These are phyloP conservation scores for Eimeria mitis DNA, from an alignment of 169 alveolate species.

Conservation along the genomic window DNA sequence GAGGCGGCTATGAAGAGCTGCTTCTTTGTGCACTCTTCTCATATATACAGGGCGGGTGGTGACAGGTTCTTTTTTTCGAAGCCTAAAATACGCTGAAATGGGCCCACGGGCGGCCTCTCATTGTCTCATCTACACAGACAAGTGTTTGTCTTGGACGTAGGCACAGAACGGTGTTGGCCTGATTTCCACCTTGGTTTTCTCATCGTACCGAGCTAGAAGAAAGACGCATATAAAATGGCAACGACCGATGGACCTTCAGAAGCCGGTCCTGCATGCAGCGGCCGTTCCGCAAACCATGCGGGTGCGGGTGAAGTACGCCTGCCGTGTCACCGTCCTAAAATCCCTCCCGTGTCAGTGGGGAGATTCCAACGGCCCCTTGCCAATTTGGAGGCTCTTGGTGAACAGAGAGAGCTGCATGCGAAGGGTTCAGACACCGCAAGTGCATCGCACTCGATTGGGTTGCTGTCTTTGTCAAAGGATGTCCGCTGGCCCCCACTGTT, in stretches of 20 bases:
- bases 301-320: not conserved
- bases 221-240: not conserved
- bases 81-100: not conserved
- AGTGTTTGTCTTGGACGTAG: not conserved
- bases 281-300: not conserved
- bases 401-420: not conserved
- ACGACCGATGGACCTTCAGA: not conserved
- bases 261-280: not conserved
- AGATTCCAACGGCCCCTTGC: not conserved
- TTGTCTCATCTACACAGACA: not conserved
- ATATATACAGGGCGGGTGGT: not conserved
- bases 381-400: not conserved
- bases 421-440: not conserved
- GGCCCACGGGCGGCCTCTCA: not conserved
- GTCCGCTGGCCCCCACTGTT: conserved; percentile 38
- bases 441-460: not conserved
- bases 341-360: not conserved
- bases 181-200: not conserved
- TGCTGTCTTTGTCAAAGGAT: conserved; percentile 20
- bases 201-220: not conserved
- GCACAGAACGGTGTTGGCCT: not conserved
- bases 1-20: not conserved
- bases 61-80: not conserved
- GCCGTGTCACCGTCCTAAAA: not conserved
- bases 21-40: not conserved